Base-by-base conservation (phyloP, 768 basidiomycete genomes). In the Russula virescens region DNA sequence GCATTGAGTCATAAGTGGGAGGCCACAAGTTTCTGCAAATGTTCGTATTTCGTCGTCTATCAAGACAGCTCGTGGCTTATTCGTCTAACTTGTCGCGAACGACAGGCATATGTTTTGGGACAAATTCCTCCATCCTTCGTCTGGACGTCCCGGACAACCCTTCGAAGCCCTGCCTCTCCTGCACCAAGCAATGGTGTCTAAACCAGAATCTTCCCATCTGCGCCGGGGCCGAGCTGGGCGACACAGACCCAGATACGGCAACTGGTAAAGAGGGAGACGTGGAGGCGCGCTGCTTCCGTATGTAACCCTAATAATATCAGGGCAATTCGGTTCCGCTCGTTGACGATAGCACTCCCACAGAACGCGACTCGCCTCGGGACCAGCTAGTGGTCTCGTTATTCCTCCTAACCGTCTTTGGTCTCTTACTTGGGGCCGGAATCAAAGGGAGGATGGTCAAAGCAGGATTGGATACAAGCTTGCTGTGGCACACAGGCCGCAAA, bases 191-290 rank as follows among this genome's bases (percentile, higher is more conserved):
- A 71, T 97, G 94, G 90, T 97, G 94, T 75, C 78, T 94, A 59
- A 91, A 96, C 71, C 94, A 92, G 74, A 91, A 94, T 70, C 79
- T 97, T 42, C 77, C 81, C 18, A 95, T 93, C 48, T 96, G 91
- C 72, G 81, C 82, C 11, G 88, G 88, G 28, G 91, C 91, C 51
- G 81, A 83, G 54, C 75, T 95, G 56, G 94, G 94, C 26, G 90
- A 94, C 69, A 86, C 89, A 25, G 84, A 97, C 74, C 91, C 91
- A 28, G 94, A 97, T 74, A 94, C 90, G 19, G 92, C 89, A 14
- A 95, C 93, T 6, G 94, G 94, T 38, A 94, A 90, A 72, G 94
- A 96, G 74, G 94, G 94, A 47, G 93, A 96, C 74, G 91, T 97
- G 25, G 93, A 95, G 77, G 93, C 94, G 61, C 80, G 94, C 72